Percentiles rank a stretch among this genome's conserved stretches.
phyloP scores from a whole-genome alignment of 495 filamentous ascomycete species.

The Pseudomonodictys pantanalensis region DNA sequence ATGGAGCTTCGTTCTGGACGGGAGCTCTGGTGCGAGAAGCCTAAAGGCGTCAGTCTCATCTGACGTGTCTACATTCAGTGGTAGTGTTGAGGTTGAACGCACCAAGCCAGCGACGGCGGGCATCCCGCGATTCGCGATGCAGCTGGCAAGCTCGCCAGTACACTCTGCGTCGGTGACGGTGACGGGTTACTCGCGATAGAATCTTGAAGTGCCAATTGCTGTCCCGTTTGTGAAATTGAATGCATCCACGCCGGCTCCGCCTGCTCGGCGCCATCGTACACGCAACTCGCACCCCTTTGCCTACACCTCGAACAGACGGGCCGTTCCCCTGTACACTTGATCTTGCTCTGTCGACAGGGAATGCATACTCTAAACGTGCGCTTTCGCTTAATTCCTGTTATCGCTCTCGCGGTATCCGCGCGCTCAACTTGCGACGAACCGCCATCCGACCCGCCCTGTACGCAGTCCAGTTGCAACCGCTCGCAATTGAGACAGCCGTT shows the following conservation, averaged over 20 bases:
- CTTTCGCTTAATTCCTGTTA: background rate
- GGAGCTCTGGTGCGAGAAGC: background rate
- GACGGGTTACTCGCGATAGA: background rate
- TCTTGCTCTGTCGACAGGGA: background rate
- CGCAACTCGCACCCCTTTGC: background rate
- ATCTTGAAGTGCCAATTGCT: background rate
- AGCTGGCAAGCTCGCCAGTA: background rate
- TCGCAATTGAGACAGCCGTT: background rate
- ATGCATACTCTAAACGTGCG: background rate
- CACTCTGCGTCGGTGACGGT: background rate
- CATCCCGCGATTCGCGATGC: background rate
- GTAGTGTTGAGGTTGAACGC: background rate
- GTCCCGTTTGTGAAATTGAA: background rate
- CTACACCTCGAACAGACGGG: background rate
- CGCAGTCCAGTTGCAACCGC: background rate
- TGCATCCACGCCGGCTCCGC: slow-evolving; percentile 2
- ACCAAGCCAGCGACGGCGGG: background rate
- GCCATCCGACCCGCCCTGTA: background rate
- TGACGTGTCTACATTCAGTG: background rate
- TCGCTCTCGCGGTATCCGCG: background rate
- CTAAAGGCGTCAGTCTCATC: background rate
- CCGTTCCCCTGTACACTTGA: background rate
- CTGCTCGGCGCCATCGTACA: background rate
- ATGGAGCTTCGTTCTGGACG: background rate
- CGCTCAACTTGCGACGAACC: background rate